Percentiles rank a stretch among this genome's conserved stretches.
Conservation (phyloP, 148 eudicot species). For the Amaranthus hypochondriacus region DNA sequence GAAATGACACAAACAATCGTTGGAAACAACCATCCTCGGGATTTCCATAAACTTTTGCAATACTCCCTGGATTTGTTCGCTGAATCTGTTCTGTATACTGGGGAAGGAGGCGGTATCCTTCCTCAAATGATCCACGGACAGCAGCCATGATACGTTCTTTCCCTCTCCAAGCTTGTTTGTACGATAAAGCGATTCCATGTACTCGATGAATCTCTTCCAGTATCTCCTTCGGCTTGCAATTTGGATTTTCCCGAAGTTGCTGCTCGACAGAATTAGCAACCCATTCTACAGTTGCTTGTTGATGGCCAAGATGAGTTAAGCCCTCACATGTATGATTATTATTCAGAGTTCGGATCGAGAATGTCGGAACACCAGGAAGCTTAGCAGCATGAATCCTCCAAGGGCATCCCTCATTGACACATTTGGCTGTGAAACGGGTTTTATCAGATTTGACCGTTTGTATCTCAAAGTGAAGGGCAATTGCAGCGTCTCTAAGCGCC, state of each 20-base stretch:
- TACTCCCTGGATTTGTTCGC: conserved; percentile 67
- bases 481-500: conserved; percentile 55
- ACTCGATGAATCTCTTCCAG: conserved; percentile 64
- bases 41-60: conserved; percentile 56
- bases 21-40: conserved; percentile 53
- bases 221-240: conserved; percentile 76
- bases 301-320: conserved; percentile 67
- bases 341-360: conserved; percentile 64
- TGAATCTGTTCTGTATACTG: conserved; percentile 58
- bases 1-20: conserved; percentile 58
- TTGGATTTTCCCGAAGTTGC: conserved; percentile 60
- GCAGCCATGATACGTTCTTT: conserved; percentile 78
- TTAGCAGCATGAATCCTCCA: conserved; percentile 83
- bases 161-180: conserved; percentile 89
- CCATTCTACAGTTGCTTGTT: conserved; percentile 83
- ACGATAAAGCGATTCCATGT: conserved; percentile 73
- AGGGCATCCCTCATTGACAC: conserved; percentile 74
- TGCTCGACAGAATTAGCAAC: conserved; percentile 67
- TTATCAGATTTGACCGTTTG: conserved; percentile 72
- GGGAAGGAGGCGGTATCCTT: conserved; percentile 70
- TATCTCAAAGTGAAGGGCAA: conserved; percentile 71
- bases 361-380: conserved; percentile 68
- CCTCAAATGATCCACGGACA: conserved; percentile 70
- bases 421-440: conserved; percentile 73
- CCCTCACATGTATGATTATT: conserved; percentile 58